These are phyloP conservation scores for Pseudogymnoascus sp. DNA, from an alignment of 2,329 filamentous ascomycete species.

Conservation along the genomic window DNA sequence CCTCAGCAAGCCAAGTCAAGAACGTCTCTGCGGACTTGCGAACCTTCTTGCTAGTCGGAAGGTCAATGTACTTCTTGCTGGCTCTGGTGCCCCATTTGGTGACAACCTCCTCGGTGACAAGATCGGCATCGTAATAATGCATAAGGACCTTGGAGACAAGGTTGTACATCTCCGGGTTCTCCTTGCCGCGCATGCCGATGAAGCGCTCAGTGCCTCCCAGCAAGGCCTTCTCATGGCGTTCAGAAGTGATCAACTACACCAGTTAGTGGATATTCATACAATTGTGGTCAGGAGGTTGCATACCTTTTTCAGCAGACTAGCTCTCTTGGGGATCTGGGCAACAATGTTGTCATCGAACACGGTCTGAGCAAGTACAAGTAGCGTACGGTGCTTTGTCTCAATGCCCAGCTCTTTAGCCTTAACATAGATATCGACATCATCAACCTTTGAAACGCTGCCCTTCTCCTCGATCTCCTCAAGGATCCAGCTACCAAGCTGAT, in stretches of 20 bases:
- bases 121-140: conserved; percentile 82
- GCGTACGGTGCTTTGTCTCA: conserved; percentile 85
- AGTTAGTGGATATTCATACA: conserved; percentile 1
- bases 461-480: conserved; percentile 61
- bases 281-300: conserved; percentile 24
- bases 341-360: conserved; percentile 86
- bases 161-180: conserved; percentile 68
- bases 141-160: conserved; percentile 80
- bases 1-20: conserved; percentile 85
- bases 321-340: conserved; percentile 77
- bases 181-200: conserved; percentile 59
- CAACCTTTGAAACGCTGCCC: conserved; percentile 67
- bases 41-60: conserved; percentile 84
- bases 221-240: conserved; percentile 91
- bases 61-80: conserved; percentile 96
- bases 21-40: conserved; percentile 91
- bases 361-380: conserved; percentile 85
- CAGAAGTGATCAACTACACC: conserved; percentile 66
- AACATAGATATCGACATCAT: conserved; percentile 85
- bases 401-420: conserved; percentile 97
- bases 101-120: conserved; percentile 79
- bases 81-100: conserved; percentile 89
- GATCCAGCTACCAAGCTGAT: conserved; percentile 90
- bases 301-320: conserved; percentile 81
- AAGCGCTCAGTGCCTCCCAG: conserved; percentile 93